Conservation (phyloP, 495 filamentous ascomycete species). For the Neurospora sp. region DNA sequence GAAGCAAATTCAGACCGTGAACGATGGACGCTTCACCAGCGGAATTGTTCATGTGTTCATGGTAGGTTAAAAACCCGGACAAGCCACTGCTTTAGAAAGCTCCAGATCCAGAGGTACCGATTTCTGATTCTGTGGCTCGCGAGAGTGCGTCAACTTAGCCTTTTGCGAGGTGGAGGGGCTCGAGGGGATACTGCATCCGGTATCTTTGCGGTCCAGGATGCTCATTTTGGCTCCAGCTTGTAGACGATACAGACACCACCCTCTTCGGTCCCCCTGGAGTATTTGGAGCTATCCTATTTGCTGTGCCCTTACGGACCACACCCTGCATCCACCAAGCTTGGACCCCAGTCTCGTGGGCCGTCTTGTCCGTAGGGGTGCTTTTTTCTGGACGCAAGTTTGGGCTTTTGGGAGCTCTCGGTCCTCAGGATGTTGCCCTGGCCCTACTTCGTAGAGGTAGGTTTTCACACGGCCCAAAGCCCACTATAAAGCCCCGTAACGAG, state of each 20-base stretch:
- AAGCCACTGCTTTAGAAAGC: constrained; percentile 8
- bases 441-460: neutral
- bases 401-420: neutral
- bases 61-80: neutral
- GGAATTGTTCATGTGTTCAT: neutral
- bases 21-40: neutral
- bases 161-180: neutral
- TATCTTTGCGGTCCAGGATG: constrained; percentile 13
- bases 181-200: constrained; percentile 8
- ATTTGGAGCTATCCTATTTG: neutral
- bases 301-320: neutral
- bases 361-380: neutral
- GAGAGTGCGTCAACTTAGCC: constrained; percentile 4
- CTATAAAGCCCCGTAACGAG: constrained; percentile 18
- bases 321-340: neutral
- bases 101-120: neutral
- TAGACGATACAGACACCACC: neutral
- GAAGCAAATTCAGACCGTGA: neutral
- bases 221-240: constrained; percentile 13
- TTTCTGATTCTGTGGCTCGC: neutral
- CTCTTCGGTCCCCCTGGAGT: neutral
- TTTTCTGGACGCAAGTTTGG: neutral
- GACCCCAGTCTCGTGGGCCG: neutral
- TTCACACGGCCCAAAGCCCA: constrained; percentile 19
- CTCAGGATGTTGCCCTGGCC: neutral